phyloP scores from a whole-genome alignment of 176 grass and related monocot genomes.

The Rhynchospora tenuis region DNA sequence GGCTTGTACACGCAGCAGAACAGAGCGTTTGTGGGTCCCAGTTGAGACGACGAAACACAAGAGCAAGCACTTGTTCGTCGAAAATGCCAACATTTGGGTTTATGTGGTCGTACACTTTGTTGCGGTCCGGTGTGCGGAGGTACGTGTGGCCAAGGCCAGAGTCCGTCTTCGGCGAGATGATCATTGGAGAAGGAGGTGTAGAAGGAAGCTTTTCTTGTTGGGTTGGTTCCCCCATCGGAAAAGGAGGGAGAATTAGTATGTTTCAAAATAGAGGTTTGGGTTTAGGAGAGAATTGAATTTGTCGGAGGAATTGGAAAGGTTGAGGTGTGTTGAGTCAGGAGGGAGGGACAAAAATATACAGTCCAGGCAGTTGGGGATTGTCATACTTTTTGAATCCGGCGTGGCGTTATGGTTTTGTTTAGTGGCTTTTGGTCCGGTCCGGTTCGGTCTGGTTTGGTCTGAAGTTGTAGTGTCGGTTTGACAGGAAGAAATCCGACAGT shows the following conservation, averaged over 20 bases:
- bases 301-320: not conserved
- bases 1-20: slow-evolving; percentile 36
- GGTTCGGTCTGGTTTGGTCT: not conserved
- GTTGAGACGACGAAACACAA: slow-evolving; percentile 47
- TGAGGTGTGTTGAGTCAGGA: not conserved
- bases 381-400: not conserved
- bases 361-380: not conserved
- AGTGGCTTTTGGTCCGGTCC: not conserved
- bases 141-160: too few species aligned
- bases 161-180: not conserved
- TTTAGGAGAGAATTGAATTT: not conserved
- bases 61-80: slow-evolving; percentile 50
- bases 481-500: not conserved
- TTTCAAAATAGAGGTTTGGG: not conserved
- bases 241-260: not conserved
- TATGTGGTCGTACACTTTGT: not conserved
- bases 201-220: not conserved
- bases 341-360: not conserved
- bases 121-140: not conserved
- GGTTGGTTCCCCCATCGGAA: not conserved
- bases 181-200: not conserved
- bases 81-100: slow-evolving; percentile 45
- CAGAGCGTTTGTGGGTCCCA: slow-evolving; percentile 45
- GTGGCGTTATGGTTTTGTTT: not conserved
- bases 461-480: not conserved